Conservation (phyloP, 1,139 yeast species). For the Yamadazyma diospyri region DNA sequence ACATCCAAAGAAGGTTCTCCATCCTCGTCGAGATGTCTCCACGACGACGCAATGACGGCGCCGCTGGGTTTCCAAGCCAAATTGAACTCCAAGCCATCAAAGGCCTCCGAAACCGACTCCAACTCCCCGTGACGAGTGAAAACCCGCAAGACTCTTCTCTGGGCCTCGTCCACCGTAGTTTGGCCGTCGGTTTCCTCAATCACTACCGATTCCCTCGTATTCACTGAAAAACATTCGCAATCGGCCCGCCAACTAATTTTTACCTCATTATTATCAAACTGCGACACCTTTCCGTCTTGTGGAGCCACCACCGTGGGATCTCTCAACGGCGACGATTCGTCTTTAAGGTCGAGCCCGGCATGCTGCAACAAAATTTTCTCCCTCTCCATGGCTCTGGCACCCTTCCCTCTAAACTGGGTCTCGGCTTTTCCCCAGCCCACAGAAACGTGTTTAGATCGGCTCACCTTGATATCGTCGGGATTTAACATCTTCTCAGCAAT, state of each 20-base stretch:
- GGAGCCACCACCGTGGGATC: constrained; percentile 90
- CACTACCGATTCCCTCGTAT: constrained; percentile 53
- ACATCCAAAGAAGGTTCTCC: constrained; percentile 50
- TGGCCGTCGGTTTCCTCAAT: constrained; percentile 33
- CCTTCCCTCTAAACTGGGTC: constrained; percentile 94
- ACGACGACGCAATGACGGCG: constrained; percentile 78
- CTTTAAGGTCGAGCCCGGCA: constrained; percentile 62
- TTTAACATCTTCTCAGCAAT: constrained; percentile 60
- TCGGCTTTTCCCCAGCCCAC: constrained; percentile 99
- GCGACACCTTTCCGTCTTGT: constrained; percentile 64
- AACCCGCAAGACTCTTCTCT: constrained; percentile 79
- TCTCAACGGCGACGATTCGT: constrained; percentile 56
- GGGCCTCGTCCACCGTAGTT: constrained; percentile 24
- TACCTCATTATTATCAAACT: constrained; percentile 43
- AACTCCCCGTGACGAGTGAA: constrained; percentile 75
- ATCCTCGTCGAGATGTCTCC: constrained; percentile 48
- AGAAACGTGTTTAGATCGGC: constrained; percentile 79
- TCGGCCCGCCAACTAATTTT: constrained; percentile 93
- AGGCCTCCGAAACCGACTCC: constrained; percentile 87
- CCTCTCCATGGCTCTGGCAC: constrained; percentile 79
- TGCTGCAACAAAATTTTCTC: constrained; percentile 57
- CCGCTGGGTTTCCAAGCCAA: constrained; percentile 94
- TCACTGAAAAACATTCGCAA: constrained; percentile 75
- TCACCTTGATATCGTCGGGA: constrained; percentile 56
- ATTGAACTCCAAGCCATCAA: constrained; percentile 70